Evolutionary conservation across 805 yeast genomes (phyloP).

Genomic region (Dipodascopsis uninucleata): DNA sequence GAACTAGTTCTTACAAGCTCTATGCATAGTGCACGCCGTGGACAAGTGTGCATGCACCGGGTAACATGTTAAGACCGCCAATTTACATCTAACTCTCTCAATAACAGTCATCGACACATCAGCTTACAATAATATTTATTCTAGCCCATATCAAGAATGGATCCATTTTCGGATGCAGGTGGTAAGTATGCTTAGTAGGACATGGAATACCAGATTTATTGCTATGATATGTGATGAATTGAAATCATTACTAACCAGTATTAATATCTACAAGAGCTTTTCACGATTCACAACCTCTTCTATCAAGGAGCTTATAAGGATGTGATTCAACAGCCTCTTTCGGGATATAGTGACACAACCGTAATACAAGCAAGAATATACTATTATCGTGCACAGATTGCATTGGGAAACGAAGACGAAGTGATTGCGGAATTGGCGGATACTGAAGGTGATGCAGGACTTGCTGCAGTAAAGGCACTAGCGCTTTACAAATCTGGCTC

Average conservation of each 20-base stretch:
- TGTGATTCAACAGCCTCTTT: constrained; percentile 34
- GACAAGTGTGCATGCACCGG: too few species aligned
- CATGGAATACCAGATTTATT: too few species aligned
- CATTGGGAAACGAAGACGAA: constrained; percentile 34
- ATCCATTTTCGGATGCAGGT: constrained; percentile 34
- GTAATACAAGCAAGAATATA: constrained; percentile 35
- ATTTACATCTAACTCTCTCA: too few species aligned
- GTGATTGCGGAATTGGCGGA: constrained; percentile 34
- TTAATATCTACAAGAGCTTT: constrained; percentile 29
- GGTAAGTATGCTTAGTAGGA: constrained; percentile 23
- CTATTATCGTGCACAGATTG: constrained; percentile 39
- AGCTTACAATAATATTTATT: too few species aligned
- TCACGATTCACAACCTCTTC: constrained; percentile 40
- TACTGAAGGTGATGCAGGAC: constrained; percentile 30
- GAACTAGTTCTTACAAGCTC: too few species aligned
- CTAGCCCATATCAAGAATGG: constrained; percentile 22
- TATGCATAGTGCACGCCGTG: too few species aligned
- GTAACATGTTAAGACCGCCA: too few species aligned
- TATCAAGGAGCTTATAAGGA: constrained; percentile 41
- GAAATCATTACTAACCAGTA: too few species aligned
- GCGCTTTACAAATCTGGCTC: constrained; percentile 26
- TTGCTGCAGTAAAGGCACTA: constrained; percentile 29
- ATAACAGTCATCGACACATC: too few species aligned
- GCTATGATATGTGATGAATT: too few species aligned
- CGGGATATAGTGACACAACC: constrained; percentile 29